These are phyloP conservation scores for Aspergillus sp. DNA, from an alignment of 2,329 filamentous ascomycete species.

Conservation along the genomic window DNA sequence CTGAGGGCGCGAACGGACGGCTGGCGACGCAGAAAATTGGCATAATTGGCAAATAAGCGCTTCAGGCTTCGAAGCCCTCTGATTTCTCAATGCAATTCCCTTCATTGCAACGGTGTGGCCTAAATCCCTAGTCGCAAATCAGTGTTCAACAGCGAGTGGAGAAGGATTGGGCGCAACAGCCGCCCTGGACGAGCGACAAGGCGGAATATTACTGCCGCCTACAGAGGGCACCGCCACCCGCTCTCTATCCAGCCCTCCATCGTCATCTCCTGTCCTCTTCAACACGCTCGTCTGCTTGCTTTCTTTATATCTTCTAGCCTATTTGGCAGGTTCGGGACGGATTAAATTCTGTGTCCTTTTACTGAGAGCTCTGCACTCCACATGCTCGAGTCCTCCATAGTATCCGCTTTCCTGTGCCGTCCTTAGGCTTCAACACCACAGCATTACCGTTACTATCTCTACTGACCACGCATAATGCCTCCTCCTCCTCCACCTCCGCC, in stretches of 20 bases:
- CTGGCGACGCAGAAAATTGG: constrained; percentile 30
- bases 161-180: constrained; percentile 9
- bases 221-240: constrained; percentile 19
- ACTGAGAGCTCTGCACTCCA: constrained; percentile 2
- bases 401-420: constrained; percentile 5
- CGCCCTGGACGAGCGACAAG: constrained; percentile 16
- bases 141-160: constrained; percentile 6
- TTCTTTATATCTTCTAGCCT: constrained; percentile 1
- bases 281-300: background rate
- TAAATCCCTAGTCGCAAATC: background rate
- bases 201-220: constrained; percentile 31
- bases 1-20: constrained; percentile 19
- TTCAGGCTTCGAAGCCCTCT: constrained; percentile 24
- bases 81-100: constrained; percentile 32
- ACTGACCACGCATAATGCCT: constrained; percentile 36
- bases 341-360: background rate
- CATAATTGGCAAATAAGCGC: constrained; percentile 41
- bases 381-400: constrained; percentile 15
- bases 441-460: constrained; percentile 5
- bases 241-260: constrained; percentile 24
- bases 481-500: constrained; percentile 68
- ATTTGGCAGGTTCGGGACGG: background rate
- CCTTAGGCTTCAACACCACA: constrained; percentile 3
- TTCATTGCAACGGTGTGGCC: constrained; percentile 31
- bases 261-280: constrained; percentile 14